Evolutionary conservation across 1,284 basidiomycete genomes (phyloP).

Genomic region (Apiotrichum gamsii): DNA sequence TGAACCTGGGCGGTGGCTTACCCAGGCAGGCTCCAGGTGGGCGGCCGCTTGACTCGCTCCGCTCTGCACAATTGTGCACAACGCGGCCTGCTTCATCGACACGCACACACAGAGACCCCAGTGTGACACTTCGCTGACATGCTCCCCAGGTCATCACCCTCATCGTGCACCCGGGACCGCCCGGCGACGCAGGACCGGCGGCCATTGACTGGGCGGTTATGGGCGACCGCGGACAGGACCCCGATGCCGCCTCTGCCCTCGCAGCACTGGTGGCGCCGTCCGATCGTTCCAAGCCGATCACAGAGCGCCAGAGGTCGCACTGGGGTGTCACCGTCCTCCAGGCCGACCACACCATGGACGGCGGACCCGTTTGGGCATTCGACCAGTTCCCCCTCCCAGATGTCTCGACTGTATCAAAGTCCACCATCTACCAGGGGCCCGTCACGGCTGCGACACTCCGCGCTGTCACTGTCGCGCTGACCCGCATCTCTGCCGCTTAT

Average conservation of each 20-base stretch:
- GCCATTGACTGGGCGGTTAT: slow-evolving; percentile 50
- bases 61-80: too few species aligned
- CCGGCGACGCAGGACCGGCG: slow-evolving; percentile 50
- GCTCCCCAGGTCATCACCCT: slow-evolving; percentile 46
- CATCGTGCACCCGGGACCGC: slow-evolving; percentile 51
- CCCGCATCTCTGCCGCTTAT: slow-evolving; percentile 32
- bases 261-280: slow-evolving; percentile 24
- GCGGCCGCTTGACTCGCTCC: too few species aligned
- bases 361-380: slow-evolving; percentile 51
- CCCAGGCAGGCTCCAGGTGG: too few species aligned
- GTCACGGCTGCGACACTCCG: slow-evolving; percentile 45
- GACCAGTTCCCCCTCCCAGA: slow-evolving; percentile 48
- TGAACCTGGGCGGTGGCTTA: too few species aligned
- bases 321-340: slow-evolving; percentile 50
- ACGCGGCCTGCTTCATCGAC: too few species aligned
- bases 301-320: slow-evolving; percentile 34
- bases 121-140: slow-evolving; percentile 2
- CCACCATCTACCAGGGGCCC: slow-evolving; percentile 47
- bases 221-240: slow-evolving; percentile 45
- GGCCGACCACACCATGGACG: slow-evolving; percentile 49
- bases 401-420: slow-evolving; percentile 43
- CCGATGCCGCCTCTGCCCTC: slow-evolving; percentile 37
- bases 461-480: slow-evolving; percentile 44
- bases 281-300: slow-evolving; percentile 17
- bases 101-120: neutral